Conservation (phyloP, 2,329 filamentous ascomycete species). For the Phialophora verrucosa region DNA sequence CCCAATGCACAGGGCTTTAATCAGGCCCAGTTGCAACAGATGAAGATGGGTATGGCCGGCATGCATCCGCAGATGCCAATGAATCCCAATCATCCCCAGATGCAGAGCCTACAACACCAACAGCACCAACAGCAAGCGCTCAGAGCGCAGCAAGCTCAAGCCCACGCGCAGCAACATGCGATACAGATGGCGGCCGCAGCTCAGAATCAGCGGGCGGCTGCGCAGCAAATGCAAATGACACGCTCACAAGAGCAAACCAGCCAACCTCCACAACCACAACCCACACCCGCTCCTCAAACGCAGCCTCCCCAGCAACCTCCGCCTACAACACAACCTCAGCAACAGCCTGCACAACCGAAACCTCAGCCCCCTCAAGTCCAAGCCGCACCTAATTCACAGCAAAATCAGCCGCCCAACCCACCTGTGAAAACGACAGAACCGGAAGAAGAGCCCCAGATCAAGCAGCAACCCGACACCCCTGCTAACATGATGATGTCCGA, state of each 20-base stretch:
- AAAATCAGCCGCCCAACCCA: constrained; percentile 40
- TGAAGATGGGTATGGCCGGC: constrained; percentile 36
- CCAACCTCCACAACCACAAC: constrained; percentile 54
- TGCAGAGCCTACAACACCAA: constrained; percentile 51
- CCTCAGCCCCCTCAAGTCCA: constrained; percentile 45
- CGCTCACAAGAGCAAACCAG: constrained; percentile 50
- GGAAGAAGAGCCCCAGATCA: constrained; percentile 47
- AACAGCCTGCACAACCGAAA: constrained; percentile 46
- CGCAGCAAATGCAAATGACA: constrained; percentile 51
- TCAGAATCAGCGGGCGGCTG: constrained; percentile 49
- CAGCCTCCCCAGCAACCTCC: constrained; percentile 48
- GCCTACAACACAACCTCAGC: constrained; percentile 43
- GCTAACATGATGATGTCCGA: constrained; percentile 49
- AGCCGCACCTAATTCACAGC: constrained; percentile 43
- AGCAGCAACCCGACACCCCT: constrained; percentile 48
- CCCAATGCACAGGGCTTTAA: constrained; percentile 38
- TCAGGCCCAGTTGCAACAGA: constrained; percentile 51
- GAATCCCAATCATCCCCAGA: constrained; percentile 49
- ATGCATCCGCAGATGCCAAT: constrained; percentile 42
- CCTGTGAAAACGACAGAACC: constrained; percentile 41
- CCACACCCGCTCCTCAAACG: constrained; percentile 47
- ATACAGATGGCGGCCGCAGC: constrained; percentile 35
- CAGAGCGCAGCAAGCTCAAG: constrained; percentile 44
- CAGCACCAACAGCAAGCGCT: constrained; percentile 49
- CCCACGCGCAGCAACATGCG: constrained; percentile 40